A percentile compares a stretch with the other conserved stretches of the same genome.
phyloP scores from a whole-genome alignment of 805 yeast genomes.

The Candida jianshihensis region DNA sequence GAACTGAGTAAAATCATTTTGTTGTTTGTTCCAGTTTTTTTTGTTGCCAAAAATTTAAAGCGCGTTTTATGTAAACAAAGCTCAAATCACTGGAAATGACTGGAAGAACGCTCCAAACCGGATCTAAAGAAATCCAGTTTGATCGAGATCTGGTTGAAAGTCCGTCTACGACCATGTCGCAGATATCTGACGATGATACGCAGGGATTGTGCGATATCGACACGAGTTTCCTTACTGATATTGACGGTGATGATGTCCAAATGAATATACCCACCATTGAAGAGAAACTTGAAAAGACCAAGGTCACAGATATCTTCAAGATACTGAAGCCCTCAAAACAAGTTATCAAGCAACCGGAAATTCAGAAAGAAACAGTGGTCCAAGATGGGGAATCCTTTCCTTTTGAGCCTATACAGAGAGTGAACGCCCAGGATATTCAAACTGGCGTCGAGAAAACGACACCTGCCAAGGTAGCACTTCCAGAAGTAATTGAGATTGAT shows the following conservation, averaged over 20 bases:
- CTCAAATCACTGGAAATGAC: too few relatives aligned
- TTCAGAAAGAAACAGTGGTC: background rate
- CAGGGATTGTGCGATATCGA: background rate
- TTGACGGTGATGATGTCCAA: constrained; percentile 1
- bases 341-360: too few relatives aligned
- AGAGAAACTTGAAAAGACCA: constrained; percentile 1
- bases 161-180: background rate
- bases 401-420: too few relatives aligned
- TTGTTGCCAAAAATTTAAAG: too few relatives aligned
- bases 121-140: too few relatives aligned
- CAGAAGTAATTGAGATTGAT: background rate
- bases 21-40: too few relatives aligned
- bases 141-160: too few relatives aligned
- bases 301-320: constrained; percentile 11
- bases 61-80: too few relatives aligned
- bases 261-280: background rate
- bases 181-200: background rate
- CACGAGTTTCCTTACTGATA: constrained; percentile 2
- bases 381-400: too few relatives aligned
- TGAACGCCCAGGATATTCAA: background rate
- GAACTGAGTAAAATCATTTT: too few relatives aligned
- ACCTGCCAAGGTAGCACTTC: background rate
- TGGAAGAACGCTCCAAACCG: too few relatives aligned
- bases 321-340: constrained; percentile 4
- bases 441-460: background rate